Conservation (phyloP, 2,329 filamentous ascomycete species). For the Alternaria longipes region DNA sequence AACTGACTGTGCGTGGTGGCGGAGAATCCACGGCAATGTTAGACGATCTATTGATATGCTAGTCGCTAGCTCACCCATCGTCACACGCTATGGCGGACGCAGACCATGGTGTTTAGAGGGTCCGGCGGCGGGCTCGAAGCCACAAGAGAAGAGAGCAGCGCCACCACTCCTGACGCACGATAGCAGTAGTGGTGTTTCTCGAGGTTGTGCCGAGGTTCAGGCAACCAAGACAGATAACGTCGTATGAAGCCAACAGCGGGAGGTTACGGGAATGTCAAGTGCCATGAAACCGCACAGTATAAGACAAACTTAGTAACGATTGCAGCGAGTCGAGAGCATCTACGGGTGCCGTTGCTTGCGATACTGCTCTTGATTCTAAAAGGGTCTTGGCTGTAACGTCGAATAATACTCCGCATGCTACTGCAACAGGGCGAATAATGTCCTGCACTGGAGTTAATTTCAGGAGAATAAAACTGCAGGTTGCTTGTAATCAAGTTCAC, state of each 20-base stretch:
- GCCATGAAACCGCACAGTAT: not conserved
- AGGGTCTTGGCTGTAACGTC: not conserved
- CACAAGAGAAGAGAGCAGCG: conserved; percentile 15
- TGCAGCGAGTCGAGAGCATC: not conserved
- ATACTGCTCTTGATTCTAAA: not conserved
- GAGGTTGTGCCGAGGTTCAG: conserved; percentile 6
- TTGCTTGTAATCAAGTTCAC: conserved; percentile 5
- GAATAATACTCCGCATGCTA: conserved; percentile 4
- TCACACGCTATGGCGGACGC: conserved; percentile 13
- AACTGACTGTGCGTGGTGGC: conserved; percentile 19
- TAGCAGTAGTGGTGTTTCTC: conserved; percentile 1
- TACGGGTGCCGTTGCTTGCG: not conserved
- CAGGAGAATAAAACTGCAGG: conserved; percentile 16
- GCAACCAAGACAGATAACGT: conserved; percentile 11
- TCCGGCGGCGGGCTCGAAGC: conserved; percentile 20
- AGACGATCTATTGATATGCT: conserved; percentile 27
- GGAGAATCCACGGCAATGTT: conserved; percentile 26
- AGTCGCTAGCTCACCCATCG: conserved; percentile 25
- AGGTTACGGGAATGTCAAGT: conserved; percentile 13
- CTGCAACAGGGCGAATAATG: conserved; percentile 1
- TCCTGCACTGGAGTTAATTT: conserved; percentile 1
- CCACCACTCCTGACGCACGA: conserved; percentile 25
- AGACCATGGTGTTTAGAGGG: conserved; percentile 28
- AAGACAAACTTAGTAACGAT: not conserved
- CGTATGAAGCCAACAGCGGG: conserved; percentile 1